Evolutionary conservation across 257 asterid genomes (phyloP).

Genomic region (Jasminum sambac): DNA sequence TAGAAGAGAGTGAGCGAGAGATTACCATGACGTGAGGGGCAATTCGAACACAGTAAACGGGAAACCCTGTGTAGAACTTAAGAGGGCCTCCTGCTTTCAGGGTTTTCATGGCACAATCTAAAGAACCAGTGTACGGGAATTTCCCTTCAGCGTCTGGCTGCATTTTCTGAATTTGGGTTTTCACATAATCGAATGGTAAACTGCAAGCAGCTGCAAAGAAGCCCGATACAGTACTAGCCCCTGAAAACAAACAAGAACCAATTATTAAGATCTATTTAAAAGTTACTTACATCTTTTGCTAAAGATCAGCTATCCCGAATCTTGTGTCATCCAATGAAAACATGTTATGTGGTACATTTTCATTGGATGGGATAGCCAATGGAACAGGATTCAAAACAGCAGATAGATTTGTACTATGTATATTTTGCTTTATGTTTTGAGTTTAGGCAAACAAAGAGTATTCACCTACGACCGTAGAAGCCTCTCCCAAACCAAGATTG

Average conservation of each 20-base stretch:
- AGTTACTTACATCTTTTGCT: neutral
- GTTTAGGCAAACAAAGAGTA: neutral
- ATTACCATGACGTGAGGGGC: conserved; percentile 99
- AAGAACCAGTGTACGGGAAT: conserved; percentile 79
- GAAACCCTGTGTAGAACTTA: conserved; percentile 91
- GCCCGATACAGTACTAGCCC: conserved; percentile 88
- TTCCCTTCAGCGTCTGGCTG: conserved; percentile 91
- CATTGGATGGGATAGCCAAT: no score
- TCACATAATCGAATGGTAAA: conserved; percentile 90
- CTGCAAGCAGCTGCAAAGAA: conserved; percentile 94
- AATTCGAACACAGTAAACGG: conserved; percentile 88
- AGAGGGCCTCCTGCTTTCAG: conserved; percentile 81
- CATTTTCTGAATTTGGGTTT: conserved; percentile 98
- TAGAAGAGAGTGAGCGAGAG: neutral
- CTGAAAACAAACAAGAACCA: conserved; percentile 34
- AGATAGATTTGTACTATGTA: no score
- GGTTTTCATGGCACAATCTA: conserved; percentile 77
- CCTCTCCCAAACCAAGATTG: conserved; percentile 71
- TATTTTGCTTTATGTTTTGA: neutral
- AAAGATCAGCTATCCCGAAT: neutral
- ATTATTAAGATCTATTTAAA: neutral
- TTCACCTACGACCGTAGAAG: conserved; percentile 75
- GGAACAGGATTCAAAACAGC: no score
- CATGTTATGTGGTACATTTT: no score
- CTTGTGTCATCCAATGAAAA: no score